These are phyloP conservation scores for Tuber umbilicatum DNA, from an alignment of 495 filamentous ascomycete species.

Conservation along the genomic window DNA sequence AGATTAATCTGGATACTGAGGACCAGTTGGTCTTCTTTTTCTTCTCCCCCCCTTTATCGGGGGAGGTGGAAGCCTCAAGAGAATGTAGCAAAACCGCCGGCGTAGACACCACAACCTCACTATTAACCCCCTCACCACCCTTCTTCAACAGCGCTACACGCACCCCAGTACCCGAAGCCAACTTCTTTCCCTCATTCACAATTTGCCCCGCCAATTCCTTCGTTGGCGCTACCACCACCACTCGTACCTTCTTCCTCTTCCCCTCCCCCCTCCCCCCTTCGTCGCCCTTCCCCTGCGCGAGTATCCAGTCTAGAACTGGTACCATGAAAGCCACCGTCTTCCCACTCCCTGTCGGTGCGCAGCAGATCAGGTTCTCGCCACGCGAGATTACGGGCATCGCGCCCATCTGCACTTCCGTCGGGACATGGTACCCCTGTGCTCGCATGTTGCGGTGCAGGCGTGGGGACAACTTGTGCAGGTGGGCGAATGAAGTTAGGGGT, in stretches of 20 bases:
- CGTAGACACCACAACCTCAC: constrained; percentile 83
- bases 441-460: constrained; percentile 71
- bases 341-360: constrained; percentile 94
- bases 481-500: constrained; percentile 67
- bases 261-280: constrained; percentile 13
- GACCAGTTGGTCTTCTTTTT: not conserved
- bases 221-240: constrained; percentile 79
- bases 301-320: constrained; percentile 68
- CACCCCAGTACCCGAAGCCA: constrained; percentile 69
- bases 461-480: constrained; percentile 59
- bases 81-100: constrained; percentile 72
- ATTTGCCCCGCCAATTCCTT: constrained; percentile 89
- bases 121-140: constrained; percentile 53
- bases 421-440: constrained; percentile 72
- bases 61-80: constrained; percentile 54
- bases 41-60: constrained; percentile 26
- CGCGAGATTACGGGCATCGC: constrained; percentile 62
- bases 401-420: constrained; percentile 90
- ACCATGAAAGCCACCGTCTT: constrained; percentile 93
- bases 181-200: constrained; percentile 80
- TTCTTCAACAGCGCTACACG: constrained; percentile 78
- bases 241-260: constrained; percentile 52
- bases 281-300: constrained; percentile 46
- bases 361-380: constrained; percentile 59
- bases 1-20: constrained; percentile 50